A percentile compares a stretch with the other conserved stretches of the same genome.
These are phyloP conservation scores for Pharus latifolius DNA, from an alignment of 176 grass and related monocot species.

Conservation along the genomic window DNA sequence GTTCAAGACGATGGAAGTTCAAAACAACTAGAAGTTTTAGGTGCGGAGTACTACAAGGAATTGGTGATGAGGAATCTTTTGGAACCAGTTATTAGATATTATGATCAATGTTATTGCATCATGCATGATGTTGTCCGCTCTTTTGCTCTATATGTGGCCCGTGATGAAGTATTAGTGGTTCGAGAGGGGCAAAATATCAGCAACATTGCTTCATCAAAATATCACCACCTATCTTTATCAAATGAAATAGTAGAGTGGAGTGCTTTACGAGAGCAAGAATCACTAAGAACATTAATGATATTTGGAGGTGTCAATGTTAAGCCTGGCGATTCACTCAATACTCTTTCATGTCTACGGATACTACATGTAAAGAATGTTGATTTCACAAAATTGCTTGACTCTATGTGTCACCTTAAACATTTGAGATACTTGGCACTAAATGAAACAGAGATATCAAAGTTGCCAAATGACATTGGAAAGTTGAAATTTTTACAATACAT, in stretches of 20 bases:
- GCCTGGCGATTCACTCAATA: background rate
- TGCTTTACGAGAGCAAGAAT: background rate
- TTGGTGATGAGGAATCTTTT: too few relatives aligned
- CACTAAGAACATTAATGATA: constrained; percentile 14
- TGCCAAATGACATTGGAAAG: background rate
- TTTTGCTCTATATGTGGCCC: background rate
- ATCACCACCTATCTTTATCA: background rate
- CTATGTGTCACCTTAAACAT: background rate
- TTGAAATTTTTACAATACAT: constrained; percentile 1
- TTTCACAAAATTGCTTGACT: background rate
- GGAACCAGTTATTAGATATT: too few relatives aligned
- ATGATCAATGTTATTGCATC: too few relatives aligned
- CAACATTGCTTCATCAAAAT: background rate
- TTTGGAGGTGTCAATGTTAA: background rate
- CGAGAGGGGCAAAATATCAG: too few relatives aligned
- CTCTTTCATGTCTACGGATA: background rate
- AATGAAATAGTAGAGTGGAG: background rate
- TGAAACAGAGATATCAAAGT: background rate
- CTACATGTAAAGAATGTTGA: background rate
- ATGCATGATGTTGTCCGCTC: background rate
- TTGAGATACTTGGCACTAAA: background rate
- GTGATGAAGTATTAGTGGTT: background rate
- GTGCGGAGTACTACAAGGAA: too few relatives aligned
- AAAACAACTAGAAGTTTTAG: too few relatives aligned
- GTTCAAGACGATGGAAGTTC: too few relatives aligned